Base-by-base conservation (phyloP, 441 rosid species). In the Aleurites moluccanus region DNA sequence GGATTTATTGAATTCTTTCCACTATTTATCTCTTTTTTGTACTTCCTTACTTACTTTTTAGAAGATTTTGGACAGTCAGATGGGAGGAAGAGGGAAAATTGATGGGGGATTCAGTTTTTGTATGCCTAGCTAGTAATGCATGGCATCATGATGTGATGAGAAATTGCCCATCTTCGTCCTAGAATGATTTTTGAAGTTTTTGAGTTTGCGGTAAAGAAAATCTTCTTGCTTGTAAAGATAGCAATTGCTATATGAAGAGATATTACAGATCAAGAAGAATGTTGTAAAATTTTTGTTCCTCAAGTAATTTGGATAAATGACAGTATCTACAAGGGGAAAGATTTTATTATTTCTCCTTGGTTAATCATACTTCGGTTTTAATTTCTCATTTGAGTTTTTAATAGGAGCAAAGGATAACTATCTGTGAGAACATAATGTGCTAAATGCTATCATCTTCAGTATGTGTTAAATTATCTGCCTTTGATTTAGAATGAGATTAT, bases 1-100 rank as follows among this genome's bases (percentile, higher is more conserved):
- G 97, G 90, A 86, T 86, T n/a, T 86, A 83, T 90, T 91, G 80
- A 86, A 92, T 92, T 92, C 90, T 86, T 89, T 91, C 85, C 74
- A 75, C 84, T 74, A 73, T 83, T 80, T 56, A 76, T 60, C 56
- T 49, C 2, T 52, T 78, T 77, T 84, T 82, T 84, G 85, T 84
- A 80, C 74, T 79, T 84, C 77, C 75, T 82, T 79, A 77, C 78
- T 77, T 81, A n/a, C n/a, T n/a, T n/a, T 75, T 83, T 73, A 79
- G 89, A 85, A 84, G 84, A 81, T 80, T 82, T 79, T 80, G 77
- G 81, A 69, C 79, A 77, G 70, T 76, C 81, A 64, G 77, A 56
- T 85, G 82, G 81, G 83, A 84, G 76, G 74, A 74, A 78, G 78
- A 77, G 80, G 79, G 82, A 61, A 69, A 73, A 79, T 74, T 84